Conservation (phyloP, 192 early-diverging fungal genomes). For the Rhizoclosmatium sp. region DNA sequence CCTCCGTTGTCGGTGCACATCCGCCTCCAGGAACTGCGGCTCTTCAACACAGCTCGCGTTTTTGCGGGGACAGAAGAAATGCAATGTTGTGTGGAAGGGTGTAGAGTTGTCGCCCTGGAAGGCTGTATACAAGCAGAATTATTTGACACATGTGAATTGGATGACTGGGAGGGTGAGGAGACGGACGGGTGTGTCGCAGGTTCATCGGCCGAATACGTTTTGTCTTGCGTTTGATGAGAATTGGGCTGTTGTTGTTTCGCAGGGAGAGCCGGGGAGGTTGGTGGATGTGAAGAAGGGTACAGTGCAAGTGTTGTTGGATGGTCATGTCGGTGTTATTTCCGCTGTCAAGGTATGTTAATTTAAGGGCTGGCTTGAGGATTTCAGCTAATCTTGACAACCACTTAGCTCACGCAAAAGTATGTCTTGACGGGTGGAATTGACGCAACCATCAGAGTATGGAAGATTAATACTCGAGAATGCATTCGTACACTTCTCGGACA, state of each 20-base stretch:
- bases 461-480: constrained; percentile 38
- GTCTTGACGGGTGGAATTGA: constrained; percentile 56
- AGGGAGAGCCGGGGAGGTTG: constrained; percentile 45
- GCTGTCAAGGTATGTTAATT: constrained; percentile 49
- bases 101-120: constrained; percentile 52
- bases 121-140: constrained; percentile 54
- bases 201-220: constrained; percentile 14
- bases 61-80: constrained; percentile 3
- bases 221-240: constrained; percentile 57
- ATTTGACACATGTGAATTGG: constrained; percentile 53
- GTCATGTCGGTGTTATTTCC: constrained; percentile 52
- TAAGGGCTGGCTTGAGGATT: neutral
- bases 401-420: constrained; percentile 32
- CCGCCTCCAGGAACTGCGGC: neutral
- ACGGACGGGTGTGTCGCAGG: constrained; percentile 10
- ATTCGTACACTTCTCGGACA: constrained; percentile 46
- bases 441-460: constrained; percentile 51
- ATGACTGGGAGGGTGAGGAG: constrained; percentile 22
- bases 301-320: constrained; percentile 38
- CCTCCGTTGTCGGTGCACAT: neutral
- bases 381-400: neutral
- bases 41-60: constrained; percentile 7
- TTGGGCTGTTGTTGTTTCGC: constrained; percentile 49
- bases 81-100: constrained; percentile 17
- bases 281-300: constrained; percentile 51